phyloP scores from a whole-genome alignment of 1,139 yeast species.

The Zygosaccharomyces pseudobailii region DNA sequence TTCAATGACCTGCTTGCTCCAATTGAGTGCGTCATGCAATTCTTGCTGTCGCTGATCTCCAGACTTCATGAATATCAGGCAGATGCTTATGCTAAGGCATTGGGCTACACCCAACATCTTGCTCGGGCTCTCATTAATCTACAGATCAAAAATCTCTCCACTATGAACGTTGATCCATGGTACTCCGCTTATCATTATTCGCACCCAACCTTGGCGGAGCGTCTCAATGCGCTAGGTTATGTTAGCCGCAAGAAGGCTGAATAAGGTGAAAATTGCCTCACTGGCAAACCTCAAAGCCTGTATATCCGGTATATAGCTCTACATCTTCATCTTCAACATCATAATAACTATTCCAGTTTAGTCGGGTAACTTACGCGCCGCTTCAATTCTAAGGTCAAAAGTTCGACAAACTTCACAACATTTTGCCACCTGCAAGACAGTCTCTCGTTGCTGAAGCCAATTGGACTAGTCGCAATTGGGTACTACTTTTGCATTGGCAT shows the following conservation, averaged over 20 bases:
- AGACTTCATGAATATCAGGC: slow-evolving; percentile 93
- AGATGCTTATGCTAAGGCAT: slow-evolving; percentile 71
- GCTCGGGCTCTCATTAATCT: slow-evolving; percentile 68
- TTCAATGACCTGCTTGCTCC: slow-evolving; percentile 76
- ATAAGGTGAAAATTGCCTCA: slow-evolving; percentile 2
- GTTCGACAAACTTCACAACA: not conserved
- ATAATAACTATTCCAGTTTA: not conserved
- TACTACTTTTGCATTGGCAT: too few species aligned
- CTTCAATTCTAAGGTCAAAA: not conserved
- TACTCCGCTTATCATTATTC: slow-evolving; percentile 85
- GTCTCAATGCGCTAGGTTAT: slow-evolving; percentile 67
- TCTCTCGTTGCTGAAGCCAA: slow-evolving; percentile 3
- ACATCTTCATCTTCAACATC: not conserved
- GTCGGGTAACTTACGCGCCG: not conserved
- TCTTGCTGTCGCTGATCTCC: slow-evolving; percentile 61
- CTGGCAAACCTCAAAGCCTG: not conserved
- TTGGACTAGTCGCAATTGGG: not conserved
- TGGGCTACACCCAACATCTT: slow-evolving; percentile 67
- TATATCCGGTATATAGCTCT: not conserved
- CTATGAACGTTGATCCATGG: slow-evolving; percentile 83
- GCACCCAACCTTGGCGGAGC: slow-evolving; percentile 87
- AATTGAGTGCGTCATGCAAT: slow-evolving; percentile 61
- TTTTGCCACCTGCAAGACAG: slow-evolving; percentile 1
- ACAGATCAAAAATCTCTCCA: slow-evolving; percentile 73
- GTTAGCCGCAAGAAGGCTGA: slow-evolving; percentile 41